phyloP scores from a whole-genome alignment of 345 rosid genomes.

The Carallia brachiata region DNA sequence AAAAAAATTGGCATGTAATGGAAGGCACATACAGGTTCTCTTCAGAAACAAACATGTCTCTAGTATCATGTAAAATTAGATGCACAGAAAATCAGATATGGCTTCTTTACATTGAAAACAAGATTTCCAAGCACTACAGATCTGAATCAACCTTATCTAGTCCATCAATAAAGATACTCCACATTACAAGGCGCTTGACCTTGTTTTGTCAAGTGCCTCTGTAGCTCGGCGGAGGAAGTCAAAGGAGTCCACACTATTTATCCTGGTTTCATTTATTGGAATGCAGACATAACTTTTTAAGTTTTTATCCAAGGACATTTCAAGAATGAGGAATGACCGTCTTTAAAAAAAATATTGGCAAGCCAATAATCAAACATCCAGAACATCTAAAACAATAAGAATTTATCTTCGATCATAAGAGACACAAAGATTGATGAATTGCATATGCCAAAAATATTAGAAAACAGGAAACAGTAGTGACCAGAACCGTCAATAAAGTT shows the following conservation, averaged over 20 bases:
- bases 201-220: neutral
- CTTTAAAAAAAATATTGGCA: too few relatives aligned
- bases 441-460: constrained; percentile 2
- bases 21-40: neutral
- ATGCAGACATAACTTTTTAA: too few relatives aligned
- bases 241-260: too few relatives aligned
- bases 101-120: too few relatives aligned
- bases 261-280: too few relatives aligned
- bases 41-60: constrained; percentile 2
- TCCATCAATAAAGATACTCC: too few relatives aligned
- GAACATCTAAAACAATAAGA: neutral
- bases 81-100: too few relatives aligned
- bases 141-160: too few relatives aligned
- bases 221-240: neutral
- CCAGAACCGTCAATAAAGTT: constrained; percentile 1
- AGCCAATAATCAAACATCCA: neutral
- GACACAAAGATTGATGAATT: neutral
- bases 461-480: neutral
- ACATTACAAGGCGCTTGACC: neutral
- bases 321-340: too few relatives aligned
- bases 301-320: too few relatives aligned
- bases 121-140: too few relatives aligned
- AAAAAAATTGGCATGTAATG: neutral
- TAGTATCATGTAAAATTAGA: too few relatives aligned
- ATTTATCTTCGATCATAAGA: neutral